Base-by-base conservation (phyloP, 2,329 filamentous ascomycete species). In the Massarina eburnea region DNA sequence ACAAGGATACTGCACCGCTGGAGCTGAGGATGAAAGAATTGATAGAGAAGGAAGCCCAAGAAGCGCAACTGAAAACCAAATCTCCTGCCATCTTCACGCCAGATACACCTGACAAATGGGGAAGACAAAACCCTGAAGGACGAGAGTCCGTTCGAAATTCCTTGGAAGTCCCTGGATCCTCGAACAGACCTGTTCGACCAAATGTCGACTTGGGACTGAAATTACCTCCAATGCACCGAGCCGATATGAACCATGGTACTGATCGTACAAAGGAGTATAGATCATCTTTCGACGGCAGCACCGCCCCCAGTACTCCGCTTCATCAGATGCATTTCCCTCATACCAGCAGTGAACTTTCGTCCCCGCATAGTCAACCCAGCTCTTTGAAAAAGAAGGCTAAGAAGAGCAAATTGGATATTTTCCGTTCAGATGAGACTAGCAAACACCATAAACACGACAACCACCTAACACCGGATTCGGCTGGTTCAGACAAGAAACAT, bases 1-100 rank as follows among this genome's bases (percentile, higher is more conserved):
- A 71, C 14, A 66, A 73, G 41, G 76, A 77, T 39, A 74, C 68
- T 17, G 75, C 73, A 7, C 74, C 76, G 5, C 61, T 79, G 18
- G 72, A 74, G 41, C 59, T 72, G 19, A 74, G 75, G 39, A 71
- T 77, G 64, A 64, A 70, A 36, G 55, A 66, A 9, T 58, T 76
- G 51, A 67, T 78, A 41, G 70, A 72, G 37, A 65, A 71, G 36
- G 73, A 76, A 33, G 67, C 68, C n/a, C 61, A 58, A 46, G 67
- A 64, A n/a, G 48, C 59, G 8, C 61, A 70, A 38, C 43, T 52
- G 8, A 62, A 68, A 37, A 37, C 52, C 7, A 61, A 62, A 4
- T 67, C 73, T 3, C 69, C 73, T 4, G 61, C 69, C 8, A 42
- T 70, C 2, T 55, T 68, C 3, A 74, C 74, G 2, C 72, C 73